Base-by-base conservation (phyloP, 352 stramenopile species). In the Pythium sukuiense region DNA sequence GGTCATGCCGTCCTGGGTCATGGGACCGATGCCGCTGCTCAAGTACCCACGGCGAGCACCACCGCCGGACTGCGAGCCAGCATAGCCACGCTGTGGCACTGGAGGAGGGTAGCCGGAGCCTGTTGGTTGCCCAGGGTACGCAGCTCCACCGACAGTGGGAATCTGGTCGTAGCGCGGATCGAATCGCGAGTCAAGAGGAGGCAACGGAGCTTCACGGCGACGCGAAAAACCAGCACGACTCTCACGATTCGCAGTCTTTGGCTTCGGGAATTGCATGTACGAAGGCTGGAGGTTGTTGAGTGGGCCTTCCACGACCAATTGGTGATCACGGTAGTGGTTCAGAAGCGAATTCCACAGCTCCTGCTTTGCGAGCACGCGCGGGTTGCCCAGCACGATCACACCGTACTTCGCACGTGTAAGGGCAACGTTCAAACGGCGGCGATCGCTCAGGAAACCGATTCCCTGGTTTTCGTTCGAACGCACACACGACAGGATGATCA, bases 381-480 rank as follows among this genome's bases (percentile, higher is more conserved):
- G 95, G 76, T 99, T 99, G 26, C 98, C 97, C 8, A 99, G 74
- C 13, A 99, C 76, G 69, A 99, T 98, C 6, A 99, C 83, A n/a
- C 97, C 97, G 66, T 99, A 98, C 79, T 98, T 98, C 45, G 98
- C 98, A 49, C 98, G 87, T 16, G 98, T 99, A 12, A 99, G 84
- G 43, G 98, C 98, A 2, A 99, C 98, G 81, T 99, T 99, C 61
- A 99, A 77, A 74, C 98, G 96, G 30, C 98, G 94, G 37, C 95
- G 84, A 74, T 99, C 98, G 37, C 93, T 98, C 27, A 99, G 70
- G 72, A 99, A 99, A 26, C 98, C 98, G 73, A 99, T 99, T 18
- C 97, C 97, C 60, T 99, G 96, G 73, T 97, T 97, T 65, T 99
- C 96, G 74, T 99, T 99, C n/a, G 97, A 99, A 55, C 96, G 93